phyloP scores from a whole-genome alignment of 2,329 filamentous ascomycete genomes.

The Ciborinia camelliae region DNA sequence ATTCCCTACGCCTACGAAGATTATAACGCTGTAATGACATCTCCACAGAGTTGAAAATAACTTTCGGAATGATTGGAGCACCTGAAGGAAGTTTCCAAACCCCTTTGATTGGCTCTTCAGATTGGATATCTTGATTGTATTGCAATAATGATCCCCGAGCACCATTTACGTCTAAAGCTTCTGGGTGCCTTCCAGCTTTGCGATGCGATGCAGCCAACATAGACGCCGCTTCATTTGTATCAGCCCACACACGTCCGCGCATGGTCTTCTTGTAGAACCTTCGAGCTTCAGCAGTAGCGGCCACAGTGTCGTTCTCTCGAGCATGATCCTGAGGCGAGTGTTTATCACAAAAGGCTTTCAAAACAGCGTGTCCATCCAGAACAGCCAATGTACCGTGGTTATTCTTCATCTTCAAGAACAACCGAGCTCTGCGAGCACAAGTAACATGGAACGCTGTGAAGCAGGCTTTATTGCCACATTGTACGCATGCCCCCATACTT shows the following conservation, averaged over 20 bases:
- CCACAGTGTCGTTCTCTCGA: slow-evolving; percentile 77
- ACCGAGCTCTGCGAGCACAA: slow-evolving; percentile 79
- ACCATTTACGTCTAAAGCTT: slow-evolving; percentile 77
- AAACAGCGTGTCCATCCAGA: slow-evolving; percentile 72
- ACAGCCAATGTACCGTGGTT: slow-evolving; percentile 74
- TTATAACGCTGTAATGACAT: slow-evolving; percentile 77
- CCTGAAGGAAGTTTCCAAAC: slow-evolving; percentile 93
- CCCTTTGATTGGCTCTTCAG: slow-evolving; percentile 56
- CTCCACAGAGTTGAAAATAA: slow-evolving; percentile 83
- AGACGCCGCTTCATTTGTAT: slow-evolving; percentile 79
- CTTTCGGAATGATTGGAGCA: slow-evolving; percentile 87
- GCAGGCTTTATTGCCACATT: slow-evolving; percentile 96
- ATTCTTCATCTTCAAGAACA: slow-evolving; percentile 97
- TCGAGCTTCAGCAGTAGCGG: slow-evolving; percentile 77
- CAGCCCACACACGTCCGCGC: slow-evolving; percentile 86
- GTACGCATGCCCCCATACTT: slow-evolving; percentile 96
- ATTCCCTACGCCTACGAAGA: slow-evolving; percentile 86
- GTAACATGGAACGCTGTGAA: slow-evolving; percentile 98
- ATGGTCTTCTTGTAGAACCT: slow-evolving; percentile 87
- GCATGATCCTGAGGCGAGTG: slow-evolving; percentile 89
- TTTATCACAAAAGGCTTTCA: slow-evolving; percentile 95
- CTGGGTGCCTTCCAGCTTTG: slow-evolving; percentile 62
- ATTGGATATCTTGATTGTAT: slow-evolving; percentile 27
- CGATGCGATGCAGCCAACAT: slow-evolving; percentile 72
- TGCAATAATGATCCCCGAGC: slow-evolving; percentile 77